A percentile compares a stretch with the other conserved stretches of the same genome.
phyloP scores from a whole-genome alignment of 495 filamentous ascomycete genomes.

The Penicillium desertorum region DNA sequence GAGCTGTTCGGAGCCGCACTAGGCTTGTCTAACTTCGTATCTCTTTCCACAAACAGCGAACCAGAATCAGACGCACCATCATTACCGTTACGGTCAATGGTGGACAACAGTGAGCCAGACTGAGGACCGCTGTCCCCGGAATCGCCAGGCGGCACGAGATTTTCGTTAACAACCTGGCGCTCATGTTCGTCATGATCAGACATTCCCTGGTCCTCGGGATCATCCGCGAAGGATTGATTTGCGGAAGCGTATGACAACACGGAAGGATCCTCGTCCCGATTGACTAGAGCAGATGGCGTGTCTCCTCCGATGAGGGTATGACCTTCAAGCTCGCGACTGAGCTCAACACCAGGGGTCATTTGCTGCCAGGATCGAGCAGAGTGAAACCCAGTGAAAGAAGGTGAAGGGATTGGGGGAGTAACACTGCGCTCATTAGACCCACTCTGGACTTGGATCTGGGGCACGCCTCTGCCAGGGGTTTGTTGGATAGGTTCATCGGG shows the following conservation, averaged over 20 bases:
- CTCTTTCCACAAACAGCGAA: neutral
- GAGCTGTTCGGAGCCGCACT: neutral
- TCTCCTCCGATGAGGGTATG: conserved; percentile 30
- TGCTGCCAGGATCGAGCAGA: conserved; percentile 28
- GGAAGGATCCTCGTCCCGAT: conserved; percentile 20
- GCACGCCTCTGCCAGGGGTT: conserved; percentile 11
- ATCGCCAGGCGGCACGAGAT: conserved; percentile 1
- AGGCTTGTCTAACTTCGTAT: neutral
- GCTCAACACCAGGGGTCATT: conserved; percentile 8
- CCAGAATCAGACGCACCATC: neutral
- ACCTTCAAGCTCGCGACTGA: conserved; percentile 24
- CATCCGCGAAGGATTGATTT: conserved; percentile 20
- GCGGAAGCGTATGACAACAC: conserved; percentile 23
- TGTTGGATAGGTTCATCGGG: conserved; percentile 15
- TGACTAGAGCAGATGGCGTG: conserved; percentile 15
- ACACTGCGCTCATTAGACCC: conserved; percentile 18
- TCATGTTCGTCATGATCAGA: conserved; percentile 12
- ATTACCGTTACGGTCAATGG: neutral
- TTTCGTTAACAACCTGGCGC: conserved; percentile 24
- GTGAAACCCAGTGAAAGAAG: conserved; percentile 29
- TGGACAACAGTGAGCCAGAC: conserved; percentile 21
- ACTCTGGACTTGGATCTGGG: conserved; percentile 12
- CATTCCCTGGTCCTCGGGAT: neutral
- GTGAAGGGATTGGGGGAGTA: conserved; percentile 23
- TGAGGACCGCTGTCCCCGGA: conserved; percentile 11